Conservation (phyloP, 2,329 filamentous ascomycete species). For the Didymella arachidicola region DNA sequence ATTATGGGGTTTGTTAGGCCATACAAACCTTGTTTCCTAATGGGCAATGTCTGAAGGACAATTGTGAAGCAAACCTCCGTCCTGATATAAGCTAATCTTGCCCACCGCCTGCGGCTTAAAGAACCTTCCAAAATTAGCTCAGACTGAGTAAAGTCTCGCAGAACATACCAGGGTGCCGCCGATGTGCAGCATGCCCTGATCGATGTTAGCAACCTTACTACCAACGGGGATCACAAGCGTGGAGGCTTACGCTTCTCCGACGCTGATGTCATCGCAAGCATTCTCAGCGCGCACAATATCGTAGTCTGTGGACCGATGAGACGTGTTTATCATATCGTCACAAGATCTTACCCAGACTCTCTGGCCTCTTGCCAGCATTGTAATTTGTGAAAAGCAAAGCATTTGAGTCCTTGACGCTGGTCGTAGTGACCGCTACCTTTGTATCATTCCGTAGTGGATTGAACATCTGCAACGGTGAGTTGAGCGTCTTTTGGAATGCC, state of each 20-base stretch:
- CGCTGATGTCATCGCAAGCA: constrained; percentile 26
- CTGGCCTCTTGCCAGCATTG: constrained; percentile 22
- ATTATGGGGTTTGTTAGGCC: constrained; percentile 23
- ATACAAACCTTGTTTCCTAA: constrained; percentile 31
- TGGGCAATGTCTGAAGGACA: constrained; percentile 33
- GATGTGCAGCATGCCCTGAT: constrained; percentile 37
- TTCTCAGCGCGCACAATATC: constrained; percentile 31
- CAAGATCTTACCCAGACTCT: neutral
- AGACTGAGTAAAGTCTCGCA: neutral
- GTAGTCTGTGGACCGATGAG: constrained; percentile 14
- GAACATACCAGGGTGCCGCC: constrained; percentile 30
- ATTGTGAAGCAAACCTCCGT: constrained; percentile 38
- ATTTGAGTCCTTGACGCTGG: constrained; percentile 25
- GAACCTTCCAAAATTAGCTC: constrained; percentile 1
- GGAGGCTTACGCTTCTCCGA: constrained; percentile 36
- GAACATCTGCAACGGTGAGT: constrained; percentile 34
- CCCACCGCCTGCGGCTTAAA: constrained; percentile 10
- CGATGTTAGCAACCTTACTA: neutral
- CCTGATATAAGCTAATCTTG: constrained; percentile 35
- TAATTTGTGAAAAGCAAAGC: constrained; percentile 44
- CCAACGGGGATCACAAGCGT: no score
- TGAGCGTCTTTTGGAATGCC: constrained; percentile 29
- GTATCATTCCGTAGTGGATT: constrained; percentile 34
- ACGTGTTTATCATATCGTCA: neutral
- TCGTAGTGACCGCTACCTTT: constrained; percentile 43